Base-by-base conservation (phyloP, 257 asterid species). In the Cruciata laevipes region DNA sequence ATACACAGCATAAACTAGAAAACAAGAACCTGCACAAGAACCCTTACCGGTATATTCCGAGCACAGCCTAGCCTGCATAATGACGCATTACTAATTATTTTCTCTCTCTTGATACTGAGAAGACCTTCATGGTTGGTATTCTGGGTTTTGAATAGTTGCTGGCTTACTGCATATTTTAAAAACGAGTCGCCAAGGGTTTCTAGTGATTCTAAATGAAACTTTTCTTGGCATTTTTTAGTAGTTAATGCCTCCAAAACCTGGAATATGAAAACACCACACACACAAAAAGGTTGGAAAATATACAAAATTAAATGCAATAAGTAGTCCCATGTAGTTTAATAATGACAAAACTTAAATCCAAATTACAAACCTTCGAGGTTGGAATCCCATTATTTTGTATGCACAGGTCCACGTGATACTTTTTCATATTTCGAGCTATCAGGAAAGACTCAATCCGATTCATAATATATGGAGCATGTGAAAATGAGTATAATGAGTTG, bases 181-280 rank as follows among this genome's bases (percentile, higher is more conserved):
- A 89, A 92, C 1, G 95, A 85, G 76, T 92, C 98, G 8, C 97
- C 95, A 38, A 92, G 87, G 33, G 95, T 86, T 85, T 92, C 98
- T 52, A 92, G 75, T 23, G 98, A 86, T 84, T 92, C 97, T 42
- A 89, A 74, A 81, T 89, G 87, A 69, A 83, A 42, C 6, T 76
- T 80, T 76, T 89, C 95, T 66, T 78, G 94, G 81, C 95, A 89
- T 37, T 80, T 77, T 52, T 86, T 89, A 0, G 98, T 85, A 0
- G 97, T 92, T 40, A 92, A 80, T 56, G 97, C 98, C 69, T 92
- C 98, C 85, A 92, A 71, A 68, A 89, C 82, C 98, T 92, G 69
- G 69, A 23, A 58, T 52, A 32, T 11, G 47, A 33, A 17, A 51
- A 67, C 66, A 11, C 25, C n/a, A n/a, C n/a, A n/a, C n/a, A 25